Evolutionary conservation across 306 rosid species (phyloP).

Genomic region (Pterocarpus macrocarpus): DNA sequence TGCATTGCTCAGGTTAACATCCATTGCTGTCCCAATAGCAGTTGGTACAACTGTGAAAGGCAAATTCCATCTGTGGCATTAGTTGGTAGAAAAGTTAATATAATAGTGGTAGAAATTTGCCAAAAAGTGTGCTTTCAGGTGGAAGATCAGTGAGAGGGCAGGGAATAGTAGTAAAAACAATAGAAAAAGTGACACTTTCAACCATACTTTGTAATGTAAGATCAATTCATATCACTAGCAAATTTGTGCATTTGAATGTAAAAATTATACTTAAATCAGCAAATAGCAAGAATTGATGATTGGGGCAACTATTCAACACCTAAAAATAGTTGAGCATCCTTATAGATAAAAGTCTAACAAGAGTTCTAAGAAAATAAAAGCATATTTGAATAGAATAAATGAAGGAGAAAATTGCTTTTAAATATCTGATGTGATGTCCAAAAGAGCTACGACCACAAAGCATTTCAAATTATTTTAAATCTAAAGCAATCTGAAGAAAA

Average conservation of each 20-base stretch:
- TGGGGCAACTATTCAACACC: conserved; percentile 1
- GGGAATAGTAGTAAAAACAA: background rate
- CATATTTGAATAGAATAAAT: conserved; percentile 5
- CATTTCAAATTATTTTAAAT: conserved; percentile 10
- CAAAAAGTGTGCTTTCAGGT: conserved; percentile 40
- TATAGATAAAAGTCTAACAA: conserved; percentile 33
- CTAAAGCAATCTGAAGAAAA: conserved; percentile 5
- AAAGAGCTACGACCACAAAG: conserved; percentile 37
- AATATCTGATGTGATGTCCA: background rate
- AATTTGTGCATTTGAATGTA: conserved; percentile 22
- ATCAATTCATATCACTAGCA: conserved; percentile 14
- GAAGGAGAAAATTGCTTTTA: background rate
- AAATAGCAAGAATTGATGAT: conserved; percentile 23
- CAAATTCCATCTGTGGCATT: conserved; percentile 99
- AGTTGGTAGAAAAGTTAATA: conserved; percentile 96
- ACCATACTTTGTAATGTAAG: conserved; percentile 26
- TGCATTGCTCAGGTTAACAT: conserved; percentile 92
- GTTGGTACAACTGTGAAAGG: conserved; percentile 99
- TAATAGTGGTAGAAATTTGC: conserved; percentile 45
- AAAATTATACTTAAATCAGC: background rate
- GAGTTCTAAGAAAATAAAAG: conserved; percentile 32
- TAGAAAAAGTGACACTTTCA: conserved; percentile 31
- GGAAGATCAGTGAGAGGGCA: conserved; percentile 16
- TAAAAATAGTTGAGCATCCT: conserved; percentile 17
- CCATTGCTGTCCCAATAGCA: conserved; percentile 97